Percentiles rank a stretch among this genome's conserved stretches.
Conservation (phyloP, 441 rosid species). For the Metrosideros polymorpha region DNA sequence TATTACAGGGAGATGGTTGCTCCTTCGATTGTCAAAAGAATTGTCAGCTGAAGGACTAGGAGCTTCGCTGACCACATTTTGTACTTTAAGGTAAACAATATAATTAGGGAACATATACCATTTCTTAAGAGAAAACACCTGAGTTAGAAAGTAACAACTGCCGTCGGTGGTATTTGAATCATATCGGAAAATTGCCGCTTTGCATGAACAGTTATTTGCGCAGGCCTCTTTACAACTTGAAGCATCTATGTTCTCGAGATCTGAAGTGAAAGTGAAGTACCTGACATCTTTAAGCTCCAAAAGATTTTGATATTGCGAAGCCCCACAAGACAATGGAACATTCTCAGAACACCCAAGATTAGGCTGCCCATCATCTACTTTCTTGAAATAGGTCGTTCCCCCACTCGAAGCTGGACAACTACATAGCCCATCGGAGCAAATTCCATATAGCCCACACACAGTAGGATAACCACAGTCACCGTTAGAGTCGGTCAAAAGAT, state of each 20-base stretch:
- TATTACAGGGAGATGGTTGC: neutral
- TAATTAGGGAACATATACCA: too few relatives aligned
- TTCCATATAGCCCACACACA: constrained; percentile 10
- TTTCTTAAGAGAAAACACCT: too few relatives aligned
- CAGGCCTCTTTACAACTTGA: constrained; percentile 3
- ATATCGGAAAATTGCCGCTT: constrained; percentile 5
- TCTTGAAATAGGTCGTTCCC: neutral
- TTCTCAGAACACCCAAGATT: neutral
- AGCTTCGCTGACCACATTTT: neutral
- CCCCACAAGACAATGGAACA: constrained; percentile 1
- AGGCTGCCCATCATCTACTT: neutral
- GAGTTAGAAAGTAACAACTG: neutral
- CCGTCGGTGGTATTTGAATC: neutral
- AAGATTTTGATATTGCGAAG: neutral
- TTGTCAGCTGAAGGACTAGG: neutral
- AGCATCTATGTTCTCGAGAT: neutral
- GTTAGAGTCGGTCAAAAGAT: neutral
- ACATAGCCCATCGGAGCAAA: constrained; percentile 11
- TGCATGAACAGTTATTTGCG: constrained; percentile 4
- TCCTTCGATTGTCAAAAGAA: neutral
- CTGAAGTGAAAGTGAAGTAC: neutral
- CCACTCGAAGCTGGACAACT: neutral
- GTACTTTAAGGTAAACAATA: neutral
- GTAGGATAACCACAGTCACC: constrained; percentile 2
- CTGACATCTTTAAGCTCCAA: neutral